Percentiles rank a stretch among this genome's conserved stretches.
Conservation (phyloP, 2,329 filamentous ascomycete genomes). For the Colletotrichum eremochloae region DNA sequence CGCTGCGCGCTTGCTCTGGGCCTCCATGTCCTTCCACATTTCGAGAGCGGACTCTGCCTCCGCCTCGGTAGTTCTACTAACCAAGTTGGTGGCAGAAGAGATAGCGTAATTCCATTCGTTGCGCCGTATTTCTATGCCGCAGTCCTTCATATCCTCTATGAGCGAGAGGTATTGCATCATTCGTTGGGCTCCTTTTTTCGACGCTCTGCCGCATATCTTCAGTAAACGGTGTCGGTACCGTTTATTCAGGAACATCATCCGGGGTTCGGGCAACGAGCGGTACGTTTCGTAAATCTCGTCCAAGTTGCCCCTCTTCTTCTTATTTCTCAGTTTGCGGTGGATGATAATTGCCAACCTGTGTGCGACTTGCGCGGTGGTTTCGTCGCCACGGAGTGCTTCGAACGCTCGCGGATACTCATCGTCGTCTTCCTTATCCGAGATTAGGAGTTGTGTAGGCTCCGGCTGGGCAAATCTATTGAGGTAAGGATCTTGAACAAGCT, state of each 20-base stretch:
- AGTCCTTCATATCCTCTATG: slow-evolving; percentile 83
- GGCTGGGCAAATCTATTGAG: slow-evolving; percentile 66
- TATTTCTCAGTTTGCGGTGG: slow-evolving; percentile 15
- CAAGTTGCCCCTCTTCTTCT: slow-evolving; percentile 53
- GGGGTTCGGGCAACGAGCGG: slow-evolving; percentile 63
- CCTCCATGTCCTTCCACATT: slow-evolving; percentile 93
- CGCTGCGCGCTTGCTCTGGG: slow-evolving; percentile 68
- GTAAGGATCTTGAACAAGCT: slow-evolving; percentile 67
- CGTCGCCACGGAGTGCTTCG: slow-evolving; percentile 53
- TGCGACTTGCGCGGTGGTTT: slow-evolving; percentile 50
- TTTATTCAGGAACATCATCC: slow-evolving; percentile 64
- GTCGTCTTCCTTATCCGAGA: slow-evolving; percentile 67
- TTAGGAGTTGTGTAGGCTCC: slow-evolving; percentile 61
- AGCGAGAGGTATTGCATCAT: slow-evolving; percentile 89
- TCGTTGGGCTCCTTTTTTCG: slow-evolving; percentile 66
- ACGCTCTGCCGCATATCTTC: slow-evolving; percentile 74
- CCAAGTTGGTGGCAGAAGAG: slow-evolving; percentile 81
- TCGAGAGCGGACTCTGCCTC: slow-evolving; percentile 78
- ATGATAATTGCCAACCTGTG: no score
- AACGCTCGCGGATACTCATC: slow-evolving; percentile 59
- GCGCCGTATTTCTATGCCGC: slow-evolving; percentile 75
- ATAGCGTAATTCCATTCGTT: slow-evolving; percentile 89
- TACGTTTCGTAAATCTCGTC: slow-evolving; percentile 65
- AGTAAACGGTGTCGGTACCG: slow-evolving; percentile 74
- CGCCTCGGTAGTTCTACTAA: slow-evolving; percentile 67